A percentile compares a stretch with the other conserved stretches of the same genome.
These are phyloP conservation scores for Papilionanthe hybrid DNA, from an alignment of 116 monocot genomes.

Conservation along the genomic window DNA sequence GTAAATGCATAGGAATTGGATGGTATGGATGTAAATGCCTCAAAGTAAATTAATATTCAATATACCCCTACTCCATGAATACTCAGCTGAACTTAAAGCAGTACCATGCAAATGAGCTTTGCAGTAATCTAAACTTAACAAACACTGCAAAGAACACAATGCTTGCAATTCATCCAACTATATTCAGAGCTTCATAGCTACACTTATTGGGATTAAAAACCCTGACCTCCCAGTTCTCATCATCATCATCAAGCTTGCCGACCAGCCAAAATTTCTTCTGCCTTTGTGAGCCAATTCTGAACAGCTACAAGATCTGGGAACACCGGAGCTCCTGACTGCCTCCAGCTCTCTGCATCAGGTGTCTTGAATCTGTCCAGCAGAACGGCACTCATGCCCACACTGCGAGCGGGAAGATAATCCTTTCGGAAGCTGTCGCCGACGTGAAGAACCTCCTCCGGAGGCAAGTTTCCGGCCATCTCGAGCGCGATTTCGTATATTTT, in stretches of 20 bases:
- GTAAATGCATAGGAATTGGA: no score
- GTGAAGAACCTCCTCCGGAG: slow-evolving; percentile 71
- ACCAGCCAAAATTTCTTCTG: slow-evolving; percentile 20
- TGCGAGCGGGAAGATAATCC: slow-evolving; percentile 78
- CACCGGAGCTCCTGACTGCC: slow-evolving; percentile 65
- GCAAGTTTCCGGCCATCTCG: slow-evolving; percentile 71
- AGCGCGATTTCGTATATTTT: slow-evolving; percentile 80
- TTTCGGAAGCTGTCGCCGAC: slow-evolving; percentile 93
- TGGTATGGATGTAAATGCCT: no score
- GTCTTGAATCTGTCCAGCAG: slow-evolving; percentile 90
- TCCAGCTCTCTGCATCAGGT: slow-evolving; percentile 77
- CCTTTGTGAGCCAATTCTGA: slow-evolving; percentile 45
- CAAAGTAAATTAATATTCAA: no score
- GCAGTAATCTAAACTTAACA: no score
- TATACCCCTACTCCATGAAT: no score
- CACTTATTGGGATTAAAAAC: not conserved
- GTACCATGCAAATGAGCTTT: no score
- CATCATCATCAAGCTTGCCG: not conserved
- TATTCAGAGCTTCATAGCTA: not conserved
- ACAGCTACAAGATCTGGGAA: slow-evolving; percentile 70
- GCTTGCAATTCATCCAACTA: no score
- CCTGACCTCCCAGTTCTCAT: not conserved
- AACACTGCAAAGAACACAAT: no score
- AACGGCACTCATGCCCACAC: slow-evolving; percentile 80
- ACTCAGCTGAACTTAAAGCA: no score